Conservation (phyloP, 2,329 filamentous ascomycete genomes). For the Aspergillus uvarum region DNA sequence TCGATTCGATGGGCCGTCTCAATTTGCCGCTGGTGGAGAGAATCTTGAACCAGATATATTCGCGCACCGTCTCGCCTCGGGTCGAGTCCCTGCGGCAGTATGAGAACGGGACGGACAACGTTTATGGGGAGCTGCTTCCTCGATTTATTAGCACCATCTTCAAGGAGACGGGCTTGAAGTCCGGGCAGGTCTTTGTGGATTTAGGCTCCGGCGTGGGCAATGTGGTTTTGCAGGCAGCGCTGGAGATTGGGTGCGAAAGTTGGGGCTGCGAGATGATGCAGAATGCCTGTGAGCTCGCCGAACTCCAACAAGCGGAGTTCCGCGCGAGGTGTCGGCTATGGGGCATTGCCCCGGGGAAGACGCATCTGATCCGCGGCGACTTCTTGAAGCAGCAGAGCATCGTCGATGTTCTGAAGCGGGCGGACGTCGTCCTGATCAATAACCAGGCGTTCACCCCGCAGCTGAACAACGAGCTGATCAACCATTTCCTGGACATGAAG, state of each 20-base stretch:
- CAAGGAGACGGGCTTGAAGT: slow-evolving; percentile 72
- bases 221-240: slow-evolving; percentile 87
- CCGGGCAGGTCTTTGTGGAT: slow-evolving; percentile 86
- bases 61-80: slow-evolving; percentile 85
- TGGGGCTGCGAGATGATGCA: slow-evolving; percentile 98
- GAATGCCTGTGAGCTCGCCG: slow-evolving; percentile 79
- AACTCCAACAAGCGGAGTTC: slow-evolving; percentile 80
- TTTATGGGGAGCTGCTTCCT: slow-evolving; percentile 89
- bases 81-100: slow-evolving; percentile 83
- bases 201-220: slow-evolving; percentile 95
- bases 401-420: slow-evolving; percentile 70
- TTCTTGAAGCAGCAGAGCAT: slow-evolving; percentile 75
- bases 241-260: slow-evolving; percentile 90
- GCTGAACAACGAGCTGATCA: slow-evolving; percentile 79
- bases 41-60: slow-evolving; percentile 84
- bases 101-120: slow-evolving; percentile 85
- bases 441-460: slow-evolving; percentile 93
- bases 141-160: slow-evolving; percentile 83
- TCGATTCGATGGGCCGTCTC: slow-evolving; percentile 68
- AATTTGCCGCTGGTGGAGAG: slow-evolving; percentile 72
- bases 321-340: slow-evolving; percentile 80
- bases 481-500: slow-evolving; percentile 92
- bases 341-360: slow-evolving; percentile 77
- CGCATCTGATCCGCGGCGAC: slow-evolving; percentile 78
- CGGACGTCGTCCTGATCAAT: slow-evolving; percentile 96